A percentile compares a stretch with the other conserved stretches of the same genome.
Evolutionary conservation across 2,329 filamentous ascomycete species (phyloP).

Genomic region (Pestalotiopsis sp.): DNA sequence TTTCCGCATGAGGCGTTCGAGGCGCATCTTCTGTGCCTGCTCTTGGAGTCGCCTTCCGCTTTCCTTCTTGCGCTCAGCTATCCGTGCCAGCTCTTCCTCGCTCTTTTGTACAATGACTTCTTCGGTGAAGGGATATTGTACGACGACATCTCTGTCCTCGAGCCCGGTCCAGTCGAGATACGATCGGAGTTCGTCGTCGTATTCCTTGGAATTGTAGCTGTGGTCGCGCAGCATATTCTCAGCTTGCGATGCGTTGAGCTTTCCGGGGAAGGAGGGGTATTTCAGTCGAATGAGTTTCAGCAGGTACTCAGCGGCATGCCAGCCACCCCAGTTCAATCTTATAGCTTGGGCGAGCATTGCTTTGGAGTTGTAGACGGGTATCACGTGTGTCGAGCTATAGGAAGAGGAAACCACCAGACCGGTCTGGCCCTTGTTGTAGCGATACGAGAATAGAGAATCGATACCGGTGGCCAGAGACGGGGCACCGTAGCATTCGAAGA

Average conservation of each 20-base stretch:
- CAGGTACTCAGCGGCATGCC: constrained; percentile 87
- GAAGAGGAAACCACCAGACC: constrained; percentile 91
- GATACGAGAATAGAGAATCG: constrained; percentile 94
- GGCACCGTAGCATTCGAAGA: constrained; percentile 94
- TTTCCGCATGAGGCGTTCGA: constrained; percentile 94
- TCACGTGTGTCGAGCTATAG: constrained; percentile 91
- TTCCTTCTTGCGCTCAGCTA: constrained; percentile 94
- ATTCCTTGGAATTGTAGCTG: constrained; percentile 85
- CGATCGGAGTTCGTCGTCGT: constrained; percentile 72
- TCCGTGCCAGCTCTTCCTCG: constrained; percentile 86
- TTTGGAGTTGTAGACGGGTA: constrained; percentile 87
- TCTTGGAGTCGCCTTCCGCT: constrained; percentile 89
- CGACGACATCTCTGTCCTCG: constrained; percentile 83
- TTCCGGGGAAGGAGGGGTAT: constrained; percentile 86
- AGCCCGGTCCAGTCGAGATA: constrained; percentile 91
- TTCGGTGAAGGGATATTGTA: constrained; percentile 94
- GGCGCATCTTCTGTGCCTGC: constrained; percentile 94
- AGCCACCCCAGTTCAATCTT: constrained; percentile 91
- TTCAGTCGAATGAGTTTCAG: constrained; percentile 88
- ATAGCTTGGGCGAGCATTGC: constrained; percentile 83
- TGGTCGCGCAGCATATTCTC: constrained; percentile 87
- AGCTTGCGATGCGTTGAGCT: constrained; percentile 82
- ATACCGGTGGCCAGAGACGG: constrained; percentile 92
- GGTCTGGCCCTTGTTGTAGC: constrained; percentile 84
- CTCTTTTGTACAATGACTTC: constrained; percentile 89